Conservation (phyloP, 768 basidiomycete genomes). For the Tylopilus sp. region DNA sequence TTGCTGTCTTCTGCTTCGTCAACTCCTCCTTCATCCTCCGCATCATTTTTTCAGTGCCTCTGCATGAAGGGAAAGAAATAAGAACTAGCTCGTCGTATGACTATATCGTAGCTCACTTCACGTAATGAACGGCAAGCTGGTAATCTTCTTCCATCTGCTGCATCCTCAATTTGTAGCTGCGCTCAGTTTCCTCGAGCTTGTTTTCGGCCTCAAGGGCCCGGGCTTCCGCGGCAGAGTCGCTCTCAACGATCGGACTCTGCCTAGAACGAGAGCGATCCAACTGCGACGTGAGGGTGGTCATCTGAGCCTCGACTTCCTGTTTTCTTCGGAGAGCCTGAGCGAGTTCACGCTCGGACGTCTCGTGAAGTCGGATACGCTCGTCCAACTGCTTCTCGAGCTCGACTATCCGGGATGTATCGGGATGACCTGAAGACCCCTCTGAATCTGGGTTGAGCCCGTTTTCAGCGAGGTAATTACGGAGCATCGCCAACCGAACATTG, state of each 20-base stretch:
- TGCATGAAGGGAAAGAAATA: conserved; percentile 31
- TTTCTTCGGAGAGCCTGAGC: conserved; percentile 61
- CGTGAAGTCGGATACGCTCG: conserved; percentile 68
- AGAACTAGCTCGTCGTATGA: conserved; percentile 9
- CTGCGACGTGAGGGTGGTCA: conserved; percentile 59
- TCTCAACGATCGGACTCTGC: conserved; percentile 48
- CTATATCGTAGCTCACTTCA: conserved; percentile 65
- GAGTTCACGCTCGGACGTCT: conserved; percentile 74
- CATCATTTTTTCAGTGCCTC: conserved; percentile 98
- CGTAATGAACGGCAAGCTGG: conserved; percentile 94
- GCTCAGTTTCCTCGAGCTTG: conserved; percentile 76
- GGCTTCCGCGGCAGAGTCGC: conserved; percentile 36
- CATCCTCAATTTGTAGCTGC: conserved; percentile 72
- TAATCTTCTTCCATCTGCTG: conserved; percentile 94
- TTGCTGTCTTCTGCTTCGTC: conserved; percentile 82
- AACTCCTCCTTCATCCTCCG: conserved; percentile 94
- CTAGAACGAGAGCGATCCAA: conserved; percentile 61
- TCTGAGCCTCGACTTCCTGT: conserved; percentile 71
- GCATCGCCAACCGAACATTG: conserved; percentile 68
- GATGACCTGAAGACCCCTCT: conserved; percentile 43
- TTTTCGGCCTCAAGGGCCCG: conserved; percentile 69
- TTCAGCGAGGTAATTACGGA: conserved; percentile 85
- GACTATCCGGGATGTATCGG: conserved; percentile 44
- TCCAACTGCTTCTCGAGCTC: conserved; percentile 79
- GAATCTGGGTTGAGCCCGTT: conserved; percentile 81